These are phyloP conservation scores for Amphirosellinia nigrospora DNA, from an alignment of 495 filamentous ascomycete species.

Conservation along the genomic window DNA sequence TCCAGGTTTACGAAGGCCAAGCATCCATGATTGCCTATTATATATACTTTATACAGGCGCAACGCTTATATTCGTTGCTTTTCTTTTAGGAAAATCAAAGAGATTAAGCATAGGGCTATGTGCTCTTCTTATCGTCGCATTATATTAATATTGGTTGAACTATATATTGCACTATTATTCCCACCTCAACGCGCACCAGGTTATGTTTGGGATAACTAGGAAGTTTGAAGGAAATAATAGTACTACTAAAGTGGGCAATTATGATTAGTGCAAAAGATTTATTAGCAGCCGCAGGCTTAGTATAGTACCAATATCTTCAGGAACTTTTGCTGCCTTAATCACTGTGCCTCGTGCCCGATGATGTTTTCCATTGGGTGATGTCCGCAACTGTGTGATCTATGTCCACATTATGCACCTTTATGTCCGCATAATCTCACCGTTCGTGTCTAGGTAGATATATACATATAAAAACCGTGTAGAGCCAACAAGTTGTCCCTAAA, in stretches of 20 bases:
- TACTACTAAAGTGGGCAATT: neutral
- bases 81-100: neutral
- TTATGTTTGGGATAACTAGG: constrained; percentile 16
- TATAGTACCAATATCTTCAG: constrained; percentile 5
- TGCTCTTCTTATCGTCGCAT: neutral
- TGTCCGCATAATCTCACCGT: constrained; percentile 1
- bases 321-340: constrained; percentile 2
- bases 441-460: constrained; percentile 2
- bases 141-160: constrained; percentile 5
- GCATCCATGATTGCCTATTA: constrained; percentile 18
- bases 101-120: neutral
- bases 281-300: constrained; percentile 1
- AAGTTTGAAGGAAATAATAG: constrained; percentile 1
- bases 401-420: neutral
- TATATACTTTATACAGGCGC: constrained; percentile 15
- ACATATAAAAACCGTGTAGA: too few species aligned
- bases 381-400: constrained; percentile 2
- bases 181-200: constrained; percentile 8
- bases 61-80: neutral
- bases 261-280: neutral
- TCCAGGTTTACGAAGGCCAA: constrained; percentile 37
- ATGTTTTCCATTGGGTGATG: neutral
- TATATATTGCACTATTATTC: constrained; percentile 8
- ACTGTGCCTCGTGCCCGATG: neutral
- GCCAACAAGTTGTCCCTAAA: too few species aligned